phyloP scores from a whole-genome alignment of 768 basidiomycete genomes.

The Polyporus arcularius region DNA sequence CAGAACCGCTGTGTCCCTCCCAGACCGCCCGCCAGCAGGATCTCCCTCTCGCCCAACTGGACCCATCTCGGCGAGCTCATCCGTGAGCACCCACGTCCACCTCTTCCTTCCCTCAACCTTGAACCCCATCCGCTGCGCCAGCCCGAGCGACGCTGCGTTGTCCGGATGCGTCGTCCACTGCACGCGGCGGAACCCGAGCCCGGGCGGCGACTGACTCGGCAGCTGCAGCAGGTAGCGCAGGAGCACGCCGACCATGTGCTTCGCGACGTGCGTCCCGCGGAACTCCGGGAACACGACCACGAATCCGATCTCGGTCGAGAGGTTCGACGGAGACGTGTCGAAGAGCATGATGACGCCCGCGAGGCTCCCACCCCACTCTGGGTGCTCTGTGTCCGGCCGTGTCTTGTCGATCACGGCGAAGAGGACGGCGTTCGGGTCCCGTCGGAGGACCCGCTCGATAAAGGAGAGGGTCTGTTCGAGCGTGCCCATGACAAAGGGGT shows the following conservation, averaged over 20 bases:
- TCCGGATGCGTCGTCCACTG: constrained; percentile 42
- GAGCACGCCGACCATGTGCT: constrained; percentile 40
- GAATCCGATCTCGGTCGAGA: constrained; percentile 40
- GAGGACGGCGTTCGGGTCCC: constrained; percentile 18
- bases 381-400: constrained; percentile 28
- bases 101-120: constrained; percentile 41
- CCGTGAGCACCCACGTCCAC: constrained; percentile 40
- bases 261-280: constrained; percentile 45
- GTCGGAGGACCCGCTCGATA: constrained; percentile 18
- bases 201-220: constrained; percentile 24
- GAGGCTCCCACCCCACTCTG: constrained; percentile 33
- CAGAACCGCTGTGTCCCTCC: constrained; percentile 45
- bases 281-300: constrained; percentile 40
- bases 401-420: constrained; percentile 46
- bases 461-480: constrained; percentile 25
- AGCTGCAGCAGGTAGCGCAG: constrained; percentile 28
- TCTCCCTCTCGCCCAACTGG: constrained; percentile 30
- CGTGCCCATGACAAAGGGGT: constrained; percentile 29
- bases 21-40: not conserved
- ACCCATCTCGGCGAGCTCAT: constrained; percentile 24
- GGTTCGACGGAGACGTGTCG: constrained; percentile 30
- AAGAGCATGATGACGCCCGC: constrained; percentile 44
- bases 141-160: constrained; percentile 39
- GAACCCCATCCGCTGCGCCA: constrained; percentile 50
- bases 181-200: constrained; percentile 49